phyloP scores from a whole-genome alignment of 768 basidiomycete species.

The Kwoniella bestiolae region DNA sequence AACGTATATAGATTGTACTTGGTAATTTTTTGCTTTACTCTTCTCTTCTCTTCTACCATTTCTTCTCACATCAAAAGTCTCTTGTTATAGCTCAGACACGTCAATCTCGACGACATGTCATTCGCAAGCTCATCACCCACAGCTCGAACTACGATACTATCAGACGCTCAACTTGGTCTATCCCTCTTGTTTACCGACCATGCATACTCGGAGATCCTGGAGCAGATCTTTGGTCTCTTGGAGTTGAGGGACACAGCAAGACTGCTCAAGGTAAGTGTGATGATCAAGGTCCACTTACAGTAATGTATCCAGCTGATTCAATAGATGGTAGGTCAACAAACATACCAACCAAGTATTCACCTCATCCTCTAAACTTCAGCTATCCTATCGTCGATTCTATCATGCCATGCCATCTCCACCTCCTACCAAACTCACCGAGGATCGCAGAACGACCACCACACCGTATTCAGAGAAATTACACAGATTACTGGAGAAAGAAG shows the following conservation, averaged over 20 bases:
- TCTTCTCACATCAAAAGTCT: too few relatives aligned
- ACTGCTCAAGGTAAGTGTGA: background rate
- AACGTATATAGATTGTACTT: too few relatives aligned
- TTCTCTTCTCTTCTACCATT: background rate
- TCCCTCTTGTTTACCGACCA: background rate
- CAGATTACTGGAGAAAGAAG: slow-evolving; percentile 5
- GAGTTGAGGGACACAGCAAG: background rate
- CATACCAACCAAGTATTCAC: background rate
- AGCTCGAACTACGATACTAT: background rate
- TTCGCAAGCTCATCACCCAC: background rate
- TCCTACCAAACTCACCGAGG: background rate
- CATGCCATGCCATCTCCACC: background rate
- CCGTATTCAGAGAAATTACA: background rate
- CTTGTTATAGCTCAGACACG: too few relatives aligned
- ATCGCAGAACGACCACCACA: background rate
- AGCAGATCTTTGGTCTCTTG: background rate
- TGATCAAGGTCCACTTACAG: too few relatives aligned
- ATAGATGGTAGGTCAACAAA: background rate
- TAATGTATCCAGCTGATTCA: background rate
- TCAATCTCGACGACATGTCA: background rate
- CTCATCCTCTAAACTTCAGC: background rate
- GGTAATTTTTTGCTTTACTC: background rate
- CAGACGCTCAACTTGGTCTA: background rate
- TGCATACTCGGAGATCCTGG: background rate
- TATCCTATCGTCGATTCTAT: background rate